Base-by-base conservation (phyloP, 225 moss, liverwort and hornwort genomes). In the Pseudoscleropodium purum region DNA sequence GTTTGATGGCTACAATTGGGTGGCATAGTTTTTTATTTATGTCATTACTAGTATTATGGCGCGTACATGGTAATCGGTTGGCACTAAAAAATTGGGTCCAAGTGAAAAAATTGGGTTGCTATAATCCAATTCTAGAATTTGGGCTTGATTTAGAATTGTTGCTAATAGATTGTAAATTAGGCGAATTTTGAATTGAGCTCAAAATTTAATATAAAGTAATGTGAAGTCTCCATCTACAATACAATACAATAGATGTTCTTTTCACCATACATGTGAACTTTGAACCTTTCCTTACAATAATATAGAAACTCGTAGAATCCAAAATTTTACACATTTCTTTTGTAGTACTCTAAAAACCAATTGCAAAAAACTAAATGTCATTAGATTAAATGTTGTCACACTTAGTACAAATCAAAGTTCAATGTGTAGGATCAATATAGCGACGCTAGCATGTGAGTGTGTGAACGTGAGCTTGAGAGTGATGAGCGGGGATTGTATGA, bases 141-240 rank as follows among this genome's bases (percentile, higher is more conserved):
- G 6, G 23, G 4, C 27, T 43, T 43, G 27, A 73, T 73, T 73
- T 43, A 5, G 73, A 45, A 45, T 74, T 15, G 2, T 2, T 18
- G 8, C 29, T 6, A 29, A 74, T 74, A 17, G 29, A 17, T 29
- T 45, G 45, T 45, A 75, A 45, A 43, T 45, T 16, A 1, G 10
- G 18, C 6, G 5, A 30, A 75, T 2, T 47, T 0, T 0, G 0
- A 47, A 75, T 75, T 6, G 9, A 4, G 0, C 6, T 47, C 0
- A 7, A 0, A 49, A 4, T 31, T 18, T 75, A 31, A 75, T 49
- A 5, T 49, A 31, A 31, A 75, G 19, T 4, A 31, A 49, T 49
- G 18, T 49, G 0, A 75, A 75, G 19, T 18, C 0, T 47, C 12
- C 16, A 49, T 75, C 8, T 5, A 25, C 39, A 56, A 56, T 20